Conservation (phyloP, 345 rosid genomes). For the Salix arbutifolia region DNA sequence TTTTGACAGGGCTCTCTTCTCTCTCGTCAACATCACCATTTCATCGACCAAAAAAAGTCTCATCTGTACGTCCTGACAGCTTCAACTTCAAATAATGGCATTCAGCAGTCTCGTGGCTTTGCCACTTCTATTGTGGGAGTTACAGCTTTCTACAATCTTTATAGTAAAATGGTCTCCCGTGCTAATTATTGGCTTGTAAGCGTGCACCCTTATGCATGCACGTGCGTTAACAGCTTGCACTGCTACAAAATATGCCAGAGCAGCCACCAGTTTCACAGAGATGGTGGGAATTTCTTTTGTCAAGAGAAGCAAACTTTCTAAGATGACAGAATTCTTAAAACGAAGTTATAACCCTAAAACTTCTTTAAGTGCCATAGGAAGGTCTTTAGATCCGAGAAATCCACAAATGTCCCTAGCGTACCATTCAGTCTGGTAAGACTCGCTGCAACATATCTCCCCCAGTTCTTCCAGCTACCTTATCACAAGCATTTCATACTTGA, state of each 20-base stretch:
- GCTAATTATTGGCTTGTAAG: background rate
- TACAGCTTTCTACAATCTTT: constrained; percentile 14
- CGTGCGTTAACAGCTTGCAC: background rate
- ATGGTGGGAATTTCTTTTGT: background rate
- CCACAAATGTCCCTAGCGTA: background rate
- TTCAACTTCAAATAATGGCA: constrained; percentile 1
- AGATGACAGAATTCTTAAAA: background rate
- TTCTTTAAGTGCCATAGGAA: background rate
- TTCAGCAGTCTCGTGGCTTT: background rate
- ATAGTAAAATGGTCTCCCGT: background rate
- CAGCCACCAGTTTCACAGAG: background rate
- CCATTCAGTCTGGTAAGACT: background rate
- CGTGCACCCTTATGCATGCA: background rate
- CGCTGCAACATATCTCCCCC: background rate
- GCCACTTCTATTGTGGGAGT: constrained; percentile 1
- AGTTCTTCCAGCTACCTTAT: background rate
- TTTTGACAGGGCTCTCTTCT: background rate
- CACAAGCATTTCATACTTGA: background rate
- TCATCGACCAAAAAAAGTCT: background rate
- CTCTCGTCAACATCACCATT: constrained; percentile 8
- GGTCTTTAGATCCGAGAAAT: background rate
- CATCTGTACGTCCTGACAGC: background rate
- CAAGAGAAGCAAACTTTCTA: background rate
- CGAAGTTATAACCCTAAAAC: background rate
- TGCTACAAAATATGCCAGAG: background rate